Evolutionary conservation across 495 filamentous ascomycete genomes (phyloP), one percentile per base, ranked within the genome.

Genomic region (Hypomontagnella submonticulosa): DNA sequence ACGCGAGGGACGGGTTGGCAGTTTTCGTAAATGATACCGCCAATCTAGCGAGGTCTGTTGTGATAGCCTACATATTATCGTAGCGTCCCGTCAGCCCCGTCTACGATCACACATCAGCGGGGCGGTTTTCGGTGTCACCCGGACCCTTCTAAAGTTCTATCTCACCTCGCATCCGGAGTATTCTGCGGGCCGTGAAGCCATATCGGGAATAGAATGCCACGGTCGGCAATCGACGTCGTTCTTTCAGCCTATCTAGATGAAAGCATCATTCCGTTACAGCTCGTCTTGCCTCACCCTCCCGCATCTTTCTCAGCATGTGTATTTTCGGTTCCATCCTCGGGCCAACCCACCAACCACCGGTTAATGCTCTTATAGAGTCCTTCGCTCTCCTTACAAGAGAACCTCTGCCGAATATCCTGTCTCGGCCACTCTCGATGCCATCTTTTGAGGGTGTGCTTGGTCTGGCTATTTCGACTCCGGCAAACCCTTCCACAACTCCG

Each of bases 401-500:
- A 1, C 75, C 77, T 37, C 64, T 71, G 5, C 80, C 78, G 18
- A 78, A 71, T 30, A 78, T 63, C 18, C 44, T 48, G 34, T 67
- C 49, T 66, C 67, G 41, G 61, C 70, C 52, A 78, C 76, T 56
- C 60, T 67, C 55, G 40, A 75, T 56, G 54, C 70, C 71, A 34
- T 58, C 67, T 23, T 43, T 58, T 15, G 38, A 49, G 1, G 65
- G 52, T 13, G 64, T 19, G 11, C 69, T 71, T 0, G 88, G 88
- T 53, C 77, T 83, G 47, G 90, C 63, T 15, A 96, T 41, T 59
- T 85, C 83, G 9, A 97, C 64, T 0, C 94, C 92, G 10, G 81
- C 84, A 75, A 88, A 96, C 0, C 88, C 91, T 55, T 87, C 77
- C 1, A 96, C 83, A 0, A 85, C 83, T 15, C 84, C 85, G 7